These are phyloP conservation scores for Pestalotiopsis sp. DNA, from an alignment of 2,329 filamentous ascomycete species.

Conservation along the genomic window DNA sequence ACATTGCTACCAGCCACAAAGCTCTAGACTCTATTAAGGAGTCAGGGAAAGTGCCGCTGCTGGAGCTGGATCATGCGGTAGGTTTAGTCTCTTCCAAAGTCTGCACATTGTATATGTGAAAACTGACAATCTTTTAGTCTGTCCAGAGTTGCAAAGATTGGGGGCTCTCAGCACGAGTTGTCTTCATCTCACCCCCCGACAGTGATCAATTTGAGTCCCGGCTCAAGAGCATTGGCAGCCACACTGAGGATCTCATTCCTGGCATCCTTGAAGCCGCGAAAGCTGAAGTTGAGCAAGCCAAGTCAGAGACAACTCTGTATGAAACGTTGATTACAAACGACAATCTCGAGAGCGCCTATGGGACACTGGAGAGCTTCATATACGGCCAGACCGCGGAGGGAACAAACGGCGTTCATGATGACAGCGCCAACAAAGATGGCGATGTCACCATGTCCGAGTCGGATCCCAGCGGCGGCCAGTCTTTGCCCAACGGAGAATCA, in stretches of 20 bases:
- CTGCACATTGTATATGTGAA: background rate
- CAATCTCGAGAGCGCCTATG: conserved; percentile 49
- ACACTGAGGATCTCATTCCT: conserved; percentile 48
- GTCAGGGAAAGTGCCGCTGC: conserved; percentile 60
- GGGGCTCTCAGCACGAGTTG: conserved; percentile 55
- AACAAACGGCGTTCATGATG: conserved; percentile 22
- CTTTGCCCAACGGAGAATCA: background rate
- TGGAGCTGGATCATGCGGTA: conserved; percentile 56
- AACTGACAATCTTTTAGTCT: conserved; percentile 39
- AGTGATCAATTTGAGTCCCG: conserved; percentile 39
- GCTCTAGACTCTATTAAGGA: conserved; percentile 53
- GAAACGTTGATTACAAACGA: conserved; percentile 55
- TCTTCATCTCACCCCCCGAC: conserved; percentile 51
- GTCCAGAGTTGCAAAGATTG: conserved; percentile 60
- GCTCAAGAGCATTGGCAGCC: conserved; percentile 42
- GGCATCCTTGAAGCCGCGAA: conserved; percentile 41
- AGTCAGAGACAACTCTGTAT: conserved; percentile 43
- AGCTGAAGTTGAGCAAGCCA: conserved; percentile 44
- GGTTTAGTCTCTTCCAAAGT: conserved; percentile 21
- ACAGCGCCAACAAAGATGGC: conserved; percentile 14
- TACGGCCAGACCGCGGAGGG: conserved; percentile 33
- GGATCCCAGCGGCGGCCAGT: background rate
- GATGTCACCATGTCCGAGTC: conserved; percentile 13
- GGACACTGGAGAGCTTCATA: conserved; percentile 51
- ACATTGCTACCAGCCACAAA: conserved; percentile 60